Conservation (phyloP, 139 green algal genomes). For the Yamagishiella unicocca region DNA sequence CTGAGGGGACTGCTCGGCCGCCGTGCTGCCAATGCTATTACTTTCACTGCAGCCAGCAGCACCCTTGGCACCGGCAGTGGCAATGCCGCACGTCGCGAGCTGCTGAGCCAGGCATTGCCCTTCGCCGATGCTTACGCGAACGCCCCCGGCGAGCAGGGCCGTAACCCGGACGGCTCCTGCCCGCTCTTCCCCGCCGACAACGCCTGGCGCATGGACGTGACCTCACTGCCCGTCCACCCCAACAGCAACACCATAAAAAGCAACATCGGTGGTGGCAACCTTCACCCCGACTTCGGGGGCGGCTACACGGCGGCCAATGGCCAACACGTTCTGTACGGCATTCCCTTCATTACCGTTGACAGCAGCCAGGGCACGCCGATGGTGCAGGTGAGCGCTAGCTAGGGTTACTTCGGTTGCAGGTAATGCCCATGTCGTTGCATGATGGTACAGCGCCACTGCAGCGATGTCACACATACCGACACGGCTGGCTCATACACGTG, state of each 20-base stretch:
- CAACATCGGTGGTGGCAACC: slow-evolving; percentile 24
- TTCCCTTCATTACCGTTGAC: slow-evolving; percentile 31
- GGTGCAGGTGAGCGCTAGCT: slow-evolving; percentile 20
- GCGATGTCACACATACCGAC: too few relatives aligned
- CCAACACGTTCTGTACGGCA: slow-evolving; percentile 43
- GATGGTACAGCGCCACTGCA: too few relatives aligned
- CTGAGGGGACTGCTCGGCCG: not conserved
- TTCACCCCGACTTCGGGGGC: slow-evolving; percentile 47
- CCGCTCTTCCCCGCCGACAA: slow-evolving; percentile 33
- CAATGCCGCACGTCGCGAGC: not conserved
- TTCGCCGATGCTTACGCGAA: slow-evolving; percentile 7
- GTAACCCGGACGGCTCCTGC: slow-evolving; percentile 48
- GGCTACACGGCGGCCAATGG: not conserved
- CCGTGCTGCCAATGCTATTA: not conserved
- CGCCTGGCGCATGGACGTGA: slow-evolving; percentile 44
- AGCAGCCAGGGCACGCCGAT: slow-evolving; percentile 20
- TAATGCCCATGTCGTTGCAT: too few relatives aligned
- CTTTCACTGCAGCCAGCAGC: too few relatives aligned
- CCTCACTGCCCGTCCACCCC: slow-evolving; percentile 33
- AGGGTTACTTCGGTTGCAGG: too few relatives aligned
- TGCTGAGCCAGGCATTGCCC: not conserved
- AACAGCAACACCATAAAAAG: slow-evolving; percentile 38
- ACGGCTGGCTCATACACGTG: too few relatives aligned
- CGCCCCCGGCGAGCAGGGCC: slow-evolving; percentile 39
- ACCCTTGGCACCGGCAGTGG: too few relatives aligned